Evolutionary conservation across 805 yeast genomes (phyloP).

Genomic region (Metschnikowia hibisci): DNA sequence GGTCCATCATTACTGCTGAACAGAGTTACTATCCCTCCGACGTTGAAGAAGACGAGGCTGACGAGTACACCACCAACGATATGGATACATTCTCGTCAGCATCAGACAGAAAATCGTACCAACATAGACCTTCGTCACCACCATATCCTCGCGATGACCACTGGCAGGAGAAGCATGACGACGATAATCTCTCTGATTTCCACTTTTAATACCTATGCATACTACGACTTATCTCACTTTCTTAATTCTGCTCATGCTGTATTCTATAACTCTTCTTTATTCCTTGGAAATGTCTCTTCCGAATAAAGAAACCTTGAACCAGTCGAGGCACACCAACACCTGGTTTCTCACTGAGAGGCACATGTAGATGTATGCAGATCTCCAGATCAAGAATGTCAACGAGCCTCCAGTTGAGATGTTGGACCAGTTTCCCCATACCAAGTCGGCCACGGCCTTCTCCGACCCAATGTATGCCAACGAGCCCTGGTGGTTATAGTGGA

Average conservation of each 20-base stretch:
- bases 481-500: constrained; percentile 85
- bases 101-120: constrained; percentile 10
- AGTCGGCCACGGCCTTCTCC: constrained; percentile 91
- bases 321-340: constrained; percentile 78
- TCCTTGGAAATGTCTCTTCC: constrained; percentile 95
- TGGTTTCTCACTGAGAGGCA: constrained; percentile 86
- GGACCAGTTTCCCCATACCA: constrained; percentile 74
- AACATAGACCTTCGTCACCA: constrained; percentile 11
- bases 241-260: background rate
- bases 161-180: constrained; percentile 12
- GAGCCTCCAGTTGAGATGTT: constrained; percentile 81
- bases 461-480: constrained; percentile 91
- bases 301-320: constrained; percentile 82
- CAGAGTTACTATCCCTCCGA: constrained; percentile 34
- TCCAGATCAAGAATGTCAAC: constrained; percentile 89
- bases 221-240: background rate
- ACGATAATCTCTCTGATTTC: constrained; percentile 18
- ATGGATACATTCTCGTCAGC: constrained; percentile 8
- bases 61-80: constrained; percentile 6
- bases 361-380: constrained; percentile 90
- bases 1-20: constrained; percentile 41
- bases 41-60: constrained; percentile 22
- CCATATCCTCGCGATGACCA: constrained; percentile 17
- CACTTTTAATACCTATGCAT: constrained; percentile 11
- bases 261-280: constrained; percentile 26